Base-by-base conservation (phyloP, 495 filamentous ascomycete genomes). In the Neurospora sublineolata region DNA sequence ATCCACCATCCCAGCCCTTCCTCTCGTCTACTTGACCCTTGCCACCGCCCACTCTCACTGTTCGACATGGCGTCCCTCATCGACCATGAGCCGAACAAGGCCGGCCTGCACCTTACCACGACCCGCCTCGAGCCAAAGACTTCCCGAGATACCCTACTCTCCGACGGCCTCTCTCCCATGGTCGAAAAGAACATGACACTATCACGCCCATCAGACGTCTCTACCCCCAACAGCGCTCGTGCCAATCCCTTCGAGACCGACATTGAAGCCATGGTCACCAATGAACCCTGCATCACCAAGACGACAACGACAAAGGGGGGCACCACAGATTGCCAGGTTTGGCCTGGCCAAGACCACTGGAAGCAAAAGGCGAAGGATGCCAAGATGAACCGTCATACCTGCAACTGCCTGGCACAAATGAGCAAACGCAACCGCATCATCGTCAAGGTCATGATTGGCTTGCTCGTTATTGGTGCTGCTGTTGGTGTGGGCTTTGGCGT, bases 331-430 rank as follows among this genome's bases (percentile, higher is more conserved):
- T 84, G 82, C 74, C 79, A 79, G 5, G 80, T 83, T n/a, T 86
- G 84, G 84, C 84, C 84, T 37, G 81, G 82, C n/a, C 81, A 84
- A 64, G 82, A 82, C 16, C 83, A 86, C 75, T 86, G 84, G 84
- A 77, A 77, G 69, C 77, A 78, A 52, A 84, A 86, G 78, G 83
- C 83, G 58, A 79, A 80, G 73, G 82, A 79, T 8, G 82, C 83
- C 70, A 83, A 83, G 79, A 81, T 80, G 75, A 83, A 79, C 69
- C 78, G 81, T 8, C 77, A 78, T 67, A 79, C 72, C 68, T 86
- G 83, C 77, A 79, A 81, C 64, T 82, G 79, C 69, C 74, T 86
- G 70, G 81, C 82, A 27, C 73, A 75, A 33, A 72, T 85, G 16
- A 84, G 82, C 82, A 81, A 83, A 69, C 83, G 83, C 71, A 84